Conservation (phyloP, 73 alveolate genomes). For the Paramecium pentaurelia region DNA sequence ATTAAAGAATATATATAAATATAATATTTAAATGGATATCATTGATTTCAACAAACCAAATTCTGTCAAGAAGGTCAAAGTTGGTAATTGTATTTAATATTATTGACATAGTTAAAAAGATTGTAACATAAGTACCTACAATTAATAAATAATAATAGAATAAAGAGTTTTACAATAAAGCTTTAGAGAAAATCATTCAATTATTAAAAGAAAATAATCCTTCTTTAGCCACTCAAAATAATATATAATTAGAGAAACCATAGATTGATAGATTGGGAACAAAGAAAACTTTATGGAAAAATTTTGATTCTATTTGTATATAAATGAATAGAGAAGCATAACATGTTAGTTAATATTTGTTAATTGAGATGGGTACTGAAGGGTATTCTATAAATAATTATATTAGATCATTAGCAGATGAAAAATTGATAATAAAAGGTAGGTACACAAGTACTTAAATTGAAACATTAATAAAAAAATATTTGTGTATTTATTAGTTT, state of each 20-base stretch:
- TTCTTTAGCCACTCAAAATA: slow-evolving; percentile 3
- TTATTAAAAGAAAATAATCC: not conserved
- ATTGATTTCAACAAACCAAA: not conserved
- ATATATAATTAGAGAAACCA: slow-evolving; percentile 55
- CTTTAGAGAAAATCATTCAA: not conserved
- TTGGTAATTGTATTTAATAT: not conserved
- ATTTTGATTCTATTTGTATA: slow-evolving; percentile 59
- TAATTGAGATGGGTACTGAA: slow-evolving; percentile 67
- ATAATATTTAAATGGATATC: not conserved
- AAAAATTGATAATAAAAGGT: slow-evolving; percentile 56
- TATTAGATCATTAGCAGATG: not conserved
- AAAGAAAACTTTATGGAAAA: slow-evolving; percentile 64
- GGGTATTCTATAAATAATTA: slow-evolving; percentile 4
- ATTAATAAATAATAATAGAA: not conserved
- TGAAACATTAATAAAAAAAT: slow-evolving; percentile 58
- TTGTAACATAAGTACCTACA: not conserved
- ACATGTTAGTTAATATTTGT: slow-evolving; percentile 57
- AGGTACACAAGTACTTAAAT: slow-evolving; percentile 55
- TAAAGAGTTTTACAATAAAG: not conserved
- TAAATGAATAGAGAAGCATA: slow-evolving; percentile 65
- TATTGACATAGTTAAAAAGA: not conserved
- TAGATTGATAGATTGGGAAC: slow-evolving; percentile 58
- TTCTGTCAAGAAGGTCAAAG: not conserved
- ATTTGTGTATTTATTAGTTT: not conserved
- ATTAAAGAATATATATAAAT: not conserved